Evolutionary conservation across 352 stramenopile genomes (phyloP).

Genomic region (Elongisporangium senticosum): DNA sequence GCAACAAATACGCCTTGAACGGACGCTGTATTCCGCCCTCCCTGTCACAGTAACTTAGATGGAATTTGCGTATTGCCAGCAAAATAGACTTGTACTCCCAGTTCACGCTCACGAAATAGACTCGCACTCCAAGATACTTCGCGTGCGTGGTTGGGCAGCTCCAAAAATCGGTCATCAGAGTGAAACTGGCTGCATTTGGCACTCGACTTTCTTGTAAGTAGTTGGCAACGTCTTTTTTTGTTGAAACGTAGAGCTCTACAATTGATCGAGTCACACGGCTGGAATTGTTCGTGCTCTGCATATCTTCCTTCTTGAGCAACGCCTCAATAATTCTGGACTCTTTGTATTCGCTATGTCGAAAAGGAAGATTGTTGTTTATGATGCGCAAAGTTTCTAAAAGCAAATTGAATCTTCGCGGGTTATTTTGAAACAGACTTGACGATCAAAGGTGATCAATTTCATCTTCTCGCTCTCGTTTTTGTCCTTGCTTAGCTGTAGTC

Average conservation of each 20-base stretch:
- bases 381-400: constrained; percentile 6
- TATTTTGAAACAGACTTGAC: constrained; percentile 5
- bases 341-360: constrained; percentile 5
- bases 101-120: constrained; percentile 17
- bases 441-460: constrained; percentile 4
- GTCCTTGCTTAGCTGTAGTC: not conserved
- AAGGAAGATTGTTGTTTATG: constrained; percentile 8
- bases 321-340: constrained; percentile 3
- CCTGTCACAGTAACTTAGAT: constrained; percentile 5
- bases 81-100: constrained; percentile 15
- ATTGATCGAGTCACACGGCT: too few relatives aligned
- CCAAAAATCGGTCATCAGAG: constrained; percentile 14
- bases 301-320: not conserved
- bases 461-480: constrained; percentile 3
- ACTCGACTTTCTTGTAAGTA: too few relatives aligned
- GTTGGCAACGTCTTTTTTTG: too few relatives aligned
- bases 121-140: constrained; percentile 12
- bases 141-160: constrained; percentile 2
- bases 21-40: constrained; percentile 11
- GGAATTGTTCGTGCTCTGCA: too few relatives aligned
- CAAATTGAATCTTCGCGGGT: constrained; percentile 3
- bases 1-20: constrained; percentile 11
- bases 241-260: too few relatives aligned
- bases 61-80: constrained; percentile 9
- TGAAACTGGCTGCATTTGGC: constrained; percentile 2